phyloP scores from a whole-genome alignment of 768 basidiomycete species.

The Mycena maculata region DNA sequence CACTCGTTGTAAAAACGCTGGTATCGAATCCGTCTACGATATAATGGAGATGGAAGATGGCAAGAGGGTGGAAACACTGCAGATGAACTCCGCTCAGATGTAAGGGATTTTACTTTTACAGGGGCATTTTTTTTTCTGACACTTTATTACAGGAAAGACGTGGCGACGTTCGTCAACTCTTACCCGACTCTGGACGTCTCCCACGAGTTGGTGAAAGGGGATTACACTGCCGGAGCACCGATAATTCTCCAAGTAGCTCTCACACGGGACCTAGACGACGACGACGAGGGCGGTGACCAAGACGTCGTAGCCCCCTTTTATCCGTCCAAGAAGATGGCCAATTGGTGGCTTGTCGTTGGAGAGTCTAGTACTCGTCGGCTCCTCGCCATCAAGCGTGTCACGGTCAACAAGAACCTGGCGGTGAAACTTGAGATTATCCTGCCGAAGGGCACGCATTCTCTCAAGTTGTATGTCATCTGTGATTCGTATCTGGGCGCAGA shows the following conservation, averaged over 20 bases:
- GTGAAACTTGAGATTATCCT: slow-evolving; percentile 92
- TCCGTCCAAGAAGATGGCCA: slow-evolving; percentile 89
- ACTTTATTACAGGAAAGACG: slow-evolving; percentile 76
- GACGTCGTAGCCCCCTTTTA: slow-evolving; percentile 94
- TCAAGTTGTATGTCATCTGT: slow-evolving; percentile 93
- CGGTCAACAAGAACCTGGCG: slow-evolving; percentile 84
- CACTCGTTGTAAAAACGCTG: slow-evolving; percentile 84
- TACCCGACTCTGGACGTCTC: slow-evolving; percentile 96
- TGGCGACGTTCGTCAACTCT: slow-evolving; percentile 95
- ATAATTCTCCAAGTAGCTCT: slow-evolving; percentile 85
- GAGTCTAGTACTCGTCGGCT: slow-evolving; percentile 83
- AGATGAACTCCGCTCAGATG: slow-evolving; percentile 91
- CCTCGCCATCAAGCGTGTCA: slow-evolving; percentile 89
- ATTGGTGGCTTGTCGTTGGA: slow-evolving; percentile 99
- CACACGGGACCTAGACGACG: slow-evolving; percentile 83
- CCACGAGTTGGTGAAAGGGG: slow-evolving; percentile 86
- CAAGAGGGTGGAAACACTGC: slow-evolving; percentile 80
- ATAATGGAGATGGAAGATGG: slow-evolving; percentile 99
- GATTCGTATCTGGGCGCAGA: slow-evolving; percentile 94
- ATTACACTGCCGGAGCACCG: slow-evolving; percentile 87
- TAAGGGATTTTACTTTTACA: slow-evolving; percentile 52
- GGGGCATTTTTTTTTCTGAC: slow-evolving; percentile 29
- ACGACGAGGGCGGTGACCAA: slow-evolving; percentile 80
- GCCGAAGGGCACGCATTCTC: slow-evolving; percentile 82
- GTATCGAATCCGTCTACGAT: slow-evolving; percentile 93